Evolutionary conservation across 768 basidiomycete species (phyloP).

Genomic region (Lactarius quietus): DNA sequence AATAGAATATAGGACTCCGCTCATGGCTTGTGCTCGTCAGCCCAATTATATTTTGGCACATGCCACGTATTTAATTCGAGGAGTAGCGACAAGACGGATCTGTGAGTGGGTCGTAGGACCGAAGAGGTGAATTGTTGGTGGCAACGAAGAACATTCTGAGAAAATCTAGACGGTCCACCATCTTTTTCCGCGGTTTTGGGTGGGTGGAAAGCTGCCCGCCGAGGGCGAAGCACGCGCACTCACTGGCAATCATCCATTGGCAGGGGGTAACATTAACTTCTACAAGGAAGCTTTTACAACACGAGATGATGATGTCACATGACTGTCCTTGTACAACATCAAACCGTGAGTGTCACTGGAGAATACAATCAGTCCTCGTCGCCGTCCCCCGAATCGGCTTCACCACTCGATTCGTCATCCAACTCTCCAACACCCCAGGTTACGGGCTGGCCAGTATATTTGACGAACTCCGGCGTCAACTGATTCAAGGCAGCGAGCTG

Average conservation of each 20-base stretch:
- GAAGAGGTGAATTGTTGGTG: neutral
- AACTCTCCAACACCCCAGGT: conserved; percentile 19
- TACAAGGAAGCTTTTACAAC: neutral
- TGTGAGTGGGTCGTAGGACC: neutral
- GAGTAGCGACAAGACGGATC: neutral
- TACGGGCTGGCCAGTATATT: conserved; percentile 9
- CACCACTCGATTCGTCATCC: conserved; percentile 1
- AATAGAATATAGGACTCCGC: neutral
- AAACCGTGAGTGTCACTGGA: no score
- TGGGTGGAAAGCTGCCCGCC: no score
- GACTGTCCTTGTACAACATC: no score
- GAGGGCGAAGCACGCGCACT: neutral
- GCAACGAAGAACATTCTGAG: neutral
- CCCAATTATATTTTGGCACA: neutral
- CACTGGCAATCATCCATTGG: no score
- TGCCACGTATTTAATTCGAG: neutral
- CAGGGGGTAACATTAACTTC: neutral
- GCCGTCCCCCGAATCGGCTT: neutral
- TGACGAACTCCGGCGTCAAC: neutral
- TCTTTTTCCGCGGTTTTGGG: neutral
- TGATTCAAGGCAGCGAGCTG: conserved; percentile 16
- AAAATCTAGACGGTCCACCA: neutral
- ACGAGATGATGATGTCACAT: neutral
- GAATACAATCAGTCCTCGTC: conserved; percentile 2
- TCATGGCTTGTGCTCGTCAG: neutral